A percentile compares a stretch with the other conserved stretches of the same genome.
These are phyloP conservation scores for Suillus plorans DNA, from an alignment of 768 basidiomycete genomes.

Conservation along the genomic window DNA sequence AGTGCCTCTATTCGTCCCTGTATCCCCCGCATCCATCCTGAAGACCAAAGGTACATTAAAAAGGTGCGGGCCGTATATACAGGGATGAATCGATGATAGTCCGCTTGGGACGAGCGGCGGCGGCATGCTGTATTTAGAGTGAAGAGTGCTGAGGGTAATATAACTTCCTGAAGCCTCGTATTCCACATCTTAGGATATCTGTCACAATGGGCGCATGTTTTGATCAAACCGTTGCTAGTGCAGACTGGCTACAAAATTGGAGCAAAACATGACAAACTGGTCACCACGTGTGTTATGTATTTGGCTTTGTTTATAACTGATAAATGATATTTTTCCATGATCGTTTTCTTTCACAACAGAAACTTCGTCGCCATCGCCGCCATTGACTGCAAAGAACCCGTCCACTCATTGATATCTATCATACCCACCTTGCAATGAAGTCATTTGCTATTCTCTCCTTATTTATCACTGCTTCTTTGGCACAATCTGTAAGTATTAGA, in stretches of 20 bases:
- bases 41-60: background rate
- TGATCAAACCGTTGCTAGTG: constrained; percentile 1
- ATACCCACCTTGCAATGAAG: constrained; percentile 42
- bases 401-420: constrained; percentile 34
- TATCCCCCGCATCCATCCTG: background rate
- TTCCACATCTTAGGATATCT: background rate
- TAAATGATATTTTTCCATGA: background rate
- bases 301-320: background rate
- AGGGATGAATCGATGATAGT: background rate
- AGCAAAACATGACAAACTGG: background rate
- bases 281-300: background rate
- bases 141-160: background rate
- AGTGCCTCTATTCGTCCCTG: background rate
- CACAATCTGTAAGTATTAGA: constrained; percentile 41
- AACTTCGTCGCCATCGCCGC: constrained; percentile 26
- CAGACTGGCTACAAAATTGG: background rate
- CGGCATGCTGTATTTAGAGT: background rate
- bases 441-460: constrained; percentile 53
- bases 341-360: constrained; percentile 8
- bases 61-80: background rate
- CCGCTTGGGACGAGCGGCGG: background rate
- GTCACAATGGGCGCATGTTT: background rate
- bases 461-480: constrained; percentile 49
- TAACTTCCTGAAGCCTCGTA: background rate
- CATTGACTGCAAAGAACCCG: constrained; percentile 37